Base-by-base conservation (phyloP, 2,329 filamentous ascomycete genomes). In the Aspergillus novofumigatus region DNA sequence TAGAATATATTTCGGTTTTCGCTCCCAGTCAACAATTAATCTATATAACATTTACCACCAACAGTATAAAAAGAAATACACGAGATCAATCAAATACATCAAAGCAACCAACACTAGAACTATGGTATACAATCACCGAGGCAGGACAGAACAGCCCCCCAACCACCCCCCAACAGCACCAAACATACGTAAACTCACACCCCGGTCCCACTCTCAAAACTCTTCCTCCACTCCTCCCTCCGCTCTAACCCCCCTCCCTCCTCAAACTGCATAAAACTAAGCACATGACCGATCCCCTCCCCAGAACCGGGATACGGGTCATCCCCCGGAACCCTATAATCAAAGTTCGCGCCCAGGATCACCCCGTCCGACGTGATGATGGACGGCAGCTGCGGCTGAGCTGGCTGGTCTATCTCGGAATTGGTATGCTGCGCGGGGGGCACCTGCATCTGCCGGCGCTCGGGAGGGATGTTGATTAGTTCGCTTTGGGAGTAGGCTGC, bases 241-340 rank as follows among this genome's bases (percentile, higher is more conserved):
- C 59, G 58, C 3, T 45, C 51, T 5, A 54, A 49, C 10, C 49
- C 11, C 7, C 48, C 53, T 28, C 52, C 41, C 21, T 50, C 17
- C 32, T 55, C 59, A 53, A 62, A 70, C 6, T 67, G 53, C 67
- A 69, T 68, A 26, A 71, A 71, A 28, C 68, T 70, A 63, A 68
- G 66, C 9, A 53, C 54, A 53, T 63, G 56, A 1, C n/a, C 25
- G 14, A 35, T 17, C 38, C 14, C 23, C 20, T 54, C 20, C 32
- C 35, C 50, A 6, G 17, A 17, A 20, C 38, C 6, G 7, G 38
- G 35, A 11, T 14, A 41, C 6, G 29, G 38, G 11, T 51, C 52
- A 29, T 53, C 51, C 5, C 23, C 9, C 7, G 38, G 49, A 47
- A 54, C 28, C 3, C 50, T 44, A 2, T 42, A 56, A 49, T 69